Evolutionary conservation across 768 basidiomycete species (phyloP).

Genomic region (Tulasnella sp.): DNA sequence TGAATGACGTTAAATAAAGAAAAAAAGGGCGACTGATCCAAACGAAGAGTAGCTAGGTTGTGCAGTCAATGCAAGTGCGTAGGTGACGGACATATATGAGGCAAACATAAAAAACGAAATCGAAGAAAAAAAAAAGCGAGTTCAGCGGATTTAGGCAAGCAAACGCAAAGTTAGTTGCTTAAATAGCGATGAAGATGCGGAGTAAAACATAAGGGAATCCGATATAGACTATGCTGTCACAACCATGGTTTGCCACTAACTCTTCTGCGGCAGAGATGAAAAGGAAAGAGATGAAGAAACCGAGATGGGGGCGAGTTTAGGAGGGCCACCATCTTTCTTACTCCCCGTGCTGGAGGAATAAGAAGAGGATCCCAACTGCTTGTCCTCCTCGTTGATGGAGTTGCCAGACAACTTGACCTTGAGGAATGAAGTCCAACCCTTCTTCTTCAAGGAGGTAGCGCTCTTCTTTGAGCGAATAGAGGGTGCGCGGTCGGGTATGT

Average conservation of each 20-base stretch:
- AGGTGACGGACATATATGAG: background rate
- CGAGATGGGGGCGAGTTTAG: slow-evolving; percentile 12
- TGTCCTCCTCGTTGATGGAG: slow-evolving; percentile 2
- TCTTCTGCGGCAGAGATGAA: too few relatives aligned
- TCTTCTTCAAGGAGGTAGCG: slow-evolving; percentile 10
- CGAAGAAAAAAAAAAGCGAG: background rate
- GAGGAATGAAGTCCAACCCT: slow-evolving; percentile 12
- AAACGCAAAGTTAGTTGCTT: background rate
- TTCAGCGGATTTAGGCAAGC: background rate
- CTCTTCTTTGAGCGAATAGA: slow-evolving; percentile 10
- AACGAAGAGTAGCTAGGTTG: too few relatives aligned
- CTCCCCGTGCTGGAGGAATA: background rate
- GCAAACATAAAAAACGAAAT: background rate
- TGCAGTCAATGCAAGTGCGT: too few relatives aligned
- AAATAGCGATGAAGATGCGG: background rate
- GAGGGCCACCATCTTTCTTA: too few relatives aligned
- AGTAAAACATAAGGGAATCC: background rate
- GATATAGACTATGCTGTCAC: background rate
- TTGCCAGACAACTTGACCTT: slow-evolving; percentile 13
- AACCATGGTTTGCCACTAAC: slow-evolving; percentile 1
- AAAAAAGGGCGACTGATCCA: too few relatives aligned
- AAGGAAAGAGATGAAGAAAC: slow-evolving; percentile 1
- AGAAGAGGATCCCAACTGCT: background rate
- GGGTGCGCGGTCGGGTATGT: background rate
- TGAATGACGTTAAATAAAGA: too few relatives aligned